Percentiles rank a stretch among this genome's conserved stretches.
Evolutionary conservation across 257 asterid genomes (phyloP).

Genomic region (Henckelia pumila): DNA sequence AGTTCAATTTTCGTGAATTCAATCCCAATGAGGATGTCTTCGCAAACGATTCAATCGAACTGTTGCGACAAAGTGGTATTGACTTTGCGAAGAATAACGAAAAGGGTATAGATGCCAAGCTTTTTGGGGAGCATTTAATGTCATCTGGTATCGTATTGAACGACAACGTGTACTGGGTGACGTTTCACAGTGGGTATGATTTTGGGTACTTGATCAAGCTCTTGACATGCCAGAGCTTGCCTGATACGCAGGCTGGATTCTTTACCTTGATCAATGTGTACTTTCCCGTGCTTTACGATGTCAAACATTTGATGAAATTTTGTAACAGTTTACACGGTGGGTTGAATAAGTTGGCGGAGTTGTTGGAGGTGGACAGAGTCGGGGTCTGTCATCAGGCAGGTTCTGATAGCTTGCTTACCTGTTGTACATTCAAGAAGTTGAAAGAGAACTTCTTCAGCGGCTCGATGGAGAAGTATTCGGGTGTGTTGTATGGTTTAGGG

Average conservation of each 20-base stretch:
- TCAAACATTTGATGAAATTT: conserved; percentile 51
- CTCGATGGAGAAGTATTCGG: conserved; percentile 44
- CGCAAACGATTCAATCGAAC: conserved; percentile 43
- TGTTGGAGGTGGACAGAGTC: conserved; percentile 47
- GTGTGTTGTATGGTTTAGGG: conserved; percentile 48
- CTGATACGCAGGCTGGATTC: conserved; percentile 41
- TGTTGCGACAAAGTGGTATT: conserved; percentile 44
- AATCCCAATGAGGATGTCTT: conserved; percentile 42
- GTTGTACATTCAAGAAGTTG: conserved; percentile 40
- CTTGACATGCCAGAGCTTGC: conserved; percentile 37
- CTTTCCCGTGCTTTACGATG: conserved; percentile 42
- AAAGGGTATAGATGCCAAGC: conserved; percentile 36
- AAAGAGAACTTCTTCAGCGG: conserved; percentile 43
- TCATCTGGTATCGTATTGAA: conserved; percentile 53
- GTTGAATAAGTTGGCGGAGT: conserved; percentile 45
- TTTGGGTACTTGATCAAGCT: conserved; percentile 51
- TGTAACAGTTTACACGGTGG: conserved; percentile 52
- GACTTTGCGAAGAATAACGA: conserved; percentile 37
- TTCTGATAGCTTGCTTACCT: conserved; percentile 44
- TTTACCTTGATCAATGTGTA: conserved; percentile 36
- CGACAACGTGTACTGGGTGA: conserved; percentile 41
- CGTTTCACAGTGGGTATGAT: conserved; percentile 53
- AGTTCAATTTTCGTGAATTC: conserved; percentile 56
- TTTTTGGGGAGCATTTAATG: conserved; percentile 45
- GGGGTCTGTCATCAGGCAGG: conserved; percentile 51